Evolutionary conservation across 225 moss, liverwort and hornwort species (phyloP).

Genomic region (Lunularia cruciata): DNA sequence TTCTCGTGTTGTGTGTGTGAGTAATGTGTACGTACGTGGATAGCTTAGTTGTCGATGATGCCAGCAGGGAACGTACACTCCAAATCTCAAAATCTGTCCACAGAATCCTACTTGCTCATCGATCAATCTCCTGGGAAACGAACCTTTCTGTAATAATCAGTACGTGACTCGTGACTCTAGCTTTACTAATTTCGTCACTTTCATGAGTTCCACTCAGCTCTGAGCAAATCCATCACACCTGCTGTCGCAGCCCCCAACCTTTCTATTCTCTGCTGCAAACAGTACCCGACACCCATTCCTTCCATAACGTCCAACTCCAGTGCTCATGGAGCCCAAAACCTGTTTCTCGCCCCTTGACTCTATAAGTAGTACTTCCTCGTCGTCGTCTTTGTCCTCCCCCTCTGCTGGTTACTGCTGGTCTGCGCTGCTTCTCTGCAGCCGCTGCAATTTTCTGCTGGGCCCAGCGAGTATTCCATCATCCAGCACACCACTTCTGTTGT

Average conservation of each 20-base stretch:
- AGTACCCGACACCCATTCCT: background rate
- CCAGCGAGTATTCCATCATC: too few relatives aligned
- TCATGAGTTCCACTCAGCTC: background rate
- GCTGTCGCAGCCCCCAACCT: too few relatives aligned
- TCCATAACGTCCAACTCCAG: background rate
- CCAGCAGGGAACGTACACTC: background rate
- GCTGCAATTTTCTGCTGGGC: too few relatives aligned
- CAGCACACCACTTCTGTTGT: too few relatives aligned
- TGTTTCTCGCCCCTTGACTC: background rate
- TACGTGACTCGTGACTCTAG: background rate
- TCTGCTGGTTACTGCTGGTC: too few relatives aligned
- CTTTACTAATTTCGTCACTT: background rate
- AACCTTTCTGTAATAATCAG: background rate
- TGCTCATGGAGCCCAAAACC: background rate
- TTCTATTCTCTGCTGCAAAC: background rate
- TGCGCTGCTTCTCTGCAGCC: too few relatives aligned
- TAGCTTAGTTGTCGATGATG: background rate
- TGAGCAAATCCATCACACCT: too few relatives aligned
- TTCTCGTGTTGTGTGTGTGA: background rate
- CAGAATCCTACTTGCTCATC: background rate
- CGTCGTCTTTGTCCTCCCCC: too few relatives aligned
- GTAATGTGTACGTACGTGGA: background rate
- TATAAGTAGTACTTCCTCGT: background rate
- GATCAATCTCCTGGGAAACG: background rate
- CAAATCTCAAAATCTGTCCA: background rate